phyloP scores from a whole-genome alignment of 129 eudicot genomes.

The Scalesia atractyloides region DNA sequence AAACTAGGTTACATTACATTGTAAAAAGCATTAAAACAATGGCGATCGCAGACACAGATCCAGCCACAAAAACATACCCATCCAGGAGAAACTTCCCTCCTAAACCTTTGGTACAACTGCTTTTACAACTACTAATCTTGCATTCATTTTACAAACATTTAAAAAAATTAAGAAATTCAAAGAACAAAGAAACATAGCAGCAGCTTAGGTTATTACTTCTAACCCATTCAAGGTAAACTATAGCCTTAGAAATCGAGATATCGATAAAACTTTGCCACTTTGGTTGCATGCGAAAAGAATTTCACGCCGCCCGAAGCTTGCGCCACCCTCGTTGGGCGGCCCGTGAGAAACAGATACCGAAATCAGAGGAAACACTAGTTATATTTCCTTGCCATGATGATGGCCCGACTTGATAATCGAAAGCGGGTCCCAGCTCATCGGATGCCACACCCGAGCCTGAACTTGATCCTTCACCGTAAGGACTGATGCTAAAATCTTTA shows the following conservation, averaged over 20 bases:
- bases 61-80: constrained; percentile 29
- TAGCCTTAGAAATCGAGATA: constrained; percentile 10
- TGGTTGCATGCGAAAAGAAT: constrained; percentile 33
- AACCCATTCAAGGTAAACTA: neutral
- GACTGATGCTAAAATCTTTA: constrained; percentile 25
- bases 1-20: constrained; percentile 8
- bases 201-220: neutral
- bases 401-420: constrained; percentile 24
- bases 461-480: constrained; percentile 39
- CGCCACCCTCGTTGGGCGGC: constrained; percentile 41
- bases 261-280: constrained; percentile 25
- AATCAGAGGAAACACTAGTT: constrained; percentile 26
- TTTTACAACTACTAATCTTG: constrained; percentile 16
- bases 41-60: constrained; percentile 28
- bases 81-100: constrained; percentile 24
- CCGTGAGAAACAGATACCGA: constrained; percentile 21
- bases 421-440: constrained; percentile 21
- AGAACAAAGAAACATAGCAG: constrained; percentile 30
- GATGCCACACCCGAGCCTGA: constrained; percentile 25
- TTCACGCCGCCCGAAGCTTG: constrained; percentile 43
- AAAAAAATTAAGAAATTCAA: constrained; percentile 26
- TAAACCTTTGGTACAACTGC: constrained; percentile 26
- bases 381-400: constrained; percentile 24
- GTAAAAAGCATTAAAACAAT: constrained; percentile 24
- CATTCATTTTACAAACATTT: constrained; percentile 20